Evolutionary conservation across 2,329 filamentous ascomycete genomes (phyloP), one percentile per base, ranked within the genome.

Genomic region (Calonectria pseudoreteaudii): DNA sequence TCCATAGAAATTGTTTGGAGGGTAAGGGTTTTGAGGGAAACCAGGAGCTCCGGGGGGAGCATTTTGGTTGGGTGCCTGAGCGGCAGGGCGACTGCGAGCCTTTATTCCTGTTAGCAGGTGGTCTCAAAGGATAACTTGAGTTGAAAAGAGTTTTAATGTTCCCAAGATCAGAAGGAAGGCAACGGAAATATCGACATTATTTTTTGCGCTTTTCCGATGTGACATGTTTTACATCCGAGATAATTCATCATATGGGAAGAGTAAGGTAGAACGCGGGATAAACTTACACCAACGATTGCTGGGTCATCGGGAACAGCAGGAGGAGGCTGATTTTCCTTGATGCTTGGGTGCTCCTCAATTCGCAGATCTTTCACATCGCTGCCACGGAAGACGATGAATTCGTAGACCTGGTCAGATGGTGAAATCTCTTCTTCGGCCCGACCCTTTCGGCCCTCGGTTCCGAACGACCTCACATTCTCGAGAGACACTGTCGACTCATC

Each of bases 171-270:
- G 95, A 98, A 98, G 96, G 96, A 98, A 98, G 96, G 95, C 96
- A 98, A 98, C 96, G 95, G 96, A 98, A 93, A 94, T 93, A 92
- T 98, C 96, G 93, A 98, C 96, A 98, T 88, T 91, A 90, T 93
- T 95, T 88, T 92, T 93, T 98, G 95, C 95, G 95, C 95, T 94
- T 93, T 94, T 94, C 94, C 93, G 93, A 92, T 90, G 91, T 91
- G 89, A 90, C 83, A 89, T 90, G 87, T 86, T 97, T 98, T 95
- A 97, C 95, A 98, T 98, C 96, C 96, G 95, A 91, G 93, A 94
- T 98, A 87, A 87, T 97, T 97, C 94, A 95, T 98, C 96, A 98
- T 92, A 81, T 80, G 85, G 87, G 88, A 83, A 77, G 71, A 72
- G 62, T 28, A 44, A 50, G 70, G 67, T 62, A 30, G 50, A 67